phyloP scores from a whole-genome alignment of 805 yeast genomes.

The Metschnikowia shivogae region DNA sequence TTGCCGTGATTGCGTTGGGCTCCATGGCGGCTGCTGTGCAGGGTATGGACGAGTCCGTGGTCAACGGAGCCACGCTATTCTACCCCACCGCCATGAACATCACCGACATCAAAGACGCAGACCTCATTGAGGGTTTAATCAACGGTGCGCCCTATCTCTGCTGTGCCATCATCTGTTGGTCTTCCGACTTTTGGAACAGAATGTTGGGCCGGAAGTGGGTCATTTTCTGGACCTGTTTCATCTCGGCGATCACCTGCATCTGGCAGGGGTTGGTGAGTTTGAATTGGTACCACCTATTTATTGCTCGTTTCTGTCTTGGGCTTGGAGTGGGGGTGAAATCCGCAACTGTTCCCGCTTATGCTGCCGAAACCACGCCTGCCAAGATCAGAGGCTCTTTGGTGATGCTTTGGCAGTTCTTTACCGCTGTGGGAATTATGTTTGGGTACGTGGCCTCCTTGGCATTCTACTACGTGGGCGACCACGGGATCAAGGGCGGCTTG shows the following conservation, averaged over 20 bases:
- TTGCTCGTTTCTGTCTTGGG: constrained; percentile 57
- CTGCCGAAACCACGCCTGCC: constrained; percentile 29
- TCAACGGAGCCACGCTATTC: constrained; percentile 62
- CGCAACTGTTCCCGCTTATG: constrained; percentile 62
- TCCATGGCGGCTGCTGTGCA: constrained; percentile 70
- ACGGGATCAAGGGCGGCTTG: constrained; percentile 42
- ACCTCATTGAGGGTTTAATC: constrained; percentile 58
- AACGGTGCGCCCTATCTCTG: constrained; percentile 65
- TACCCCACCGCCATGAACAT: constrained; percentile 57
- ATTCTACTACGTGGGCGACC: constrained; percentile 49
- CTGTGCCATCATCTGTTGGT: constrained; percentile 60
- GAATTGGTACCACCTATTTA: constrained; percentile 53
- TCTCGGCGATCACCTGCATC: constrained; percentile 57
- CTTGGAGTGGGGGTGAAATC: constrained; percentile 65
- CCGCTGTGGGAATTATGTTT: constrained; percentile 70
- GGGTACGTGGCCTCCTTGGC: constrained; percentile 61
- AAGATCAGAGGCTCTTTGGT: constrained; percentile 62
- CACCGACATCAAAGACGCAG: constrained; percentile 35
- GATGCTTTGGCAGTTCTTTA: constrained; percentile 71
- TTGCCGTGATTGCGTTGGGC: constrained; percentile 53
- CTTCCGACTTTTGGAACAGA: constrained; percentile 50
- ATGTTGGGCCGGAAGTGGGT: constrained; percentile 56
- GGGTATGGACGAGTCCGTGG: constrained; percentile 72
- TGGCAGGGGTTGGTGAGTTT: constrained; percentile 65
- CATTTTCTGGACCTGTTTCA: constrained; percentile 55